Evolutionary conservation across 1,284 basidiomycete genomes (phyloP), one percentile per base, ranked within the genome.

Genomic region (Malassezia furfur): DNA sequence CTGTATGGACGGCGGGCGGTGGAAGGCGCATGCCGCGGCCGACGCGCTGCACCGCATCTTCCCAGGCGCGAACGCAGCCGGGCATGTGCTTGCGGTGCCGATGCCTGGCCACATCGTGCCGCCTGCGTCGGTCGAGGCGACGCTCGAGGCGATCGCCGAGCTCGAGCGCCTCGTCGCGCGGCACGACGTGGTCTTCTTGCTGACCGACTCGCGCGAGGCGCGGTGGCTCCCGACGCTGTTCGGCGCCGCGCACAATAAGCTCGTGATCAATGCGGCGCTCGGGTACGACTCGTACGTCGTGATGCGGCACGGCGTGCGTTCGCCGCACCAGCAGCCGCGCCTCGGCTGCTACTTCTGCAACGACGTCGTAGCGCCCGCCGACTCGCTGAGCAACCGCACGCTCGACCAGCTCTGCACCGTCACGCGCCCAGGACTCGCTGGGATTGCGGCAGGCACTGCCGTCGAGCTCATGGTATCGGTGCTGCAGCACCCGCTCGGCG

Each of bases 331-430:
- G 10, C 48, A 41, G 14, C 34, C 40, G 22, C 59, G 68, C 17
- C 56, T 72, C 0, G 93, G 93, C 0, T 98, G 93, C 74, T 98
- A 98, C 74, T 98, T 91, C 70, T 98, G 94, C 77, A 96, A 96
- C 65, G 94, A 98, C 66, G 87, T 98, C 46, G 91, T 96, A 15
- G 93, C 93, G 0, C 93, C 94, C 1, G 82, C 86, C 22, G 91
- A 96, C 74, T 91, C 88, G 0, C 78, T 96, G 46, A 87, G 88
- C 0, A 91, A 98, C 70, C 81, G 91, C 34, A 96, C 91, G 1
- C 81, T 98, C 25, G 94, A 98, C 74, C 93, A 98, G 74, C 96
- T 96, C 93, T 98, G 94, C 72, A 98, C 94, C 0, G 94, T 98
- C 12, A 96, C 93, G 0, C 79, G 94, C n/a, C 93, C 94, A 0